Evolutionary conservation across 116 monocot genomes (phyloP).

Genomic region (Papilionanthe hybrid): DNA sequence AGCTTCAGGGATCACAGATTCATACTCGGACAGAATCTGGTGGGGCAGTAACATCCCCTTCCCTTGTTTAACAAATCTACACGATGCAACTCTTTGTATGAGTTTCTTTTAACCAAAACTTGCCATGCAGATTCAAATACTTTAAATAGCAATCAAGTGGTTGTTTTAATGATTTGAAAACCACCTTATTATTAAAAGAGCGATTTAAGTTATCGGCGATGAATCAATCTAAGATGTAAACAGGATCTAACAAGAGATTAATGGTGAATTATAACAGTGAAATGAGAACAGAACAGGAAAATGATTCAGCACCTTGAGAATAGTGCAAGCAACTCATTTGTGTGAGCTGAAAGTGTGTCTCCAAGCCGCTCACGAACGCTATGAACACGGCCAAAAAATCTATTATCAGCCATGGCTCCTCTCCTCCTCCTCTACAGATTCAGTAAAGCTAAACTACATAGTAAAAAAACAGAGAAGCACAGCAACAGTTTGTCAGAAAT

Average conservation of each 20-base stretch:
- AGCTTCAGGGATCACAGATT: constrained; percentile 57
- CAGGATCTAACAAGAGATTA: neutral
- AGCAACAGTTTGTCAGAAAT: constrained; percentile 2
- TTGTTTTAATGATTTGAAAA: neutral
- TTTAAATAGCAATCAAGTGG: neutral
- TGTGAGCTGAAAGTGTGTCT: constrained; percentile 74
- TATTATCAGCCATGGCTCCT: constrained; percentile 40
- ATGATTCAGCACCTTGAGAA: constrained; percentile 71
- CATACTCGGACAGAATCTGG: constrained; percentile 71
- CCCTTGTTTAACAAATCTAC: constrained; percentile 75
- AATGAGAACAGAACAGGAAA: neutral
- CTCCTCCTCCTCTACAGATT: constrained; percentile 18
- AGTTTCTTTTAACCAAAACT: neutral
- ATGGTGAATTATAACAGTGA: neutral
- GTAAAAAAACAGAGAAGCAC: neutral
- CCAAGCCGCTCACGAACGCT: constrained; percentile 73
- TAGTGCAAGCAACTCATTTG: constrained; percentile 69
- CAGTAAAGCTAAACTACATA: constrained; percentile 1
- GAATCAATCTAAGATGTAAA: neutral
- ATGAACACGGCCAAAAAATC: constrained; percentile 51
- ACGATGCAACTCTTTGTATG: neutral
- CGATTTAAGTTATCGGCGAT: neutral
- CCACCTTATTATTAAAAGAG: neutral
- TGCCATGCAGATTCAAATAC: neutral
- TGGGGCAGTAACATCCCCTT: constrained; percentile 88